Evolutionary conservation across 1,284 basidiomycete species (phyloP), one percentile per base, ranked within the genome.

Genomic region (Rugosomyces carneus): DNA sequence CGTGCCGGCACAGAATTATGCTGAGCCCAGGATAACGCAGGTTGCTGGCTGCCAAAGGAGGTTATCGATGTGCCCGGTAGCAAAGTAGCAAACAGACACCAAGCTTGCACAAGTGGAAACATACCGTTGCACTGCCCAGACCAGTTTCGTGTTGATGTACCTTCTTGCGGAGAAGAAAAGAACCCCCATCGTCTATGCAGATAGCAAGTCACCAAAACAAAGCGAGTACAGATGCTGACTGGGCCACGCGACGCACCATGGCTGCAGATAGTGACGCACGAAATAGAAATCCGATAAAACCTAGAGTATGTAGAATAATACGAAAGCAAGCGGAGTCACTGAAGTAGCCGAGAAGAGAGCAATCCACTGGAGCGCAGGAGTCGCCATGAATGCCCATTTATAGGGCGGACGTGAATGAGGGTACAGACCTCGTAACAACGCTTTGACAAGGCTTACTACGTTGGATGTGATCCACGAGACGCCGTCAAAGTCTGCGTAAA

Each of bases 211-310:
- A 27, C 32, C 10, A 31, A 31, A 23, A 24, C n/a, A 21, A 9
- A 20, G 19, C 31, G 21, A 15, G 13, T 37, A 20, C 6, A 15
- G 7, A 27, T 19, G 27, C 11, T 15, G n/a, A 31, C 13, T 24
- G 5, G 11, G 13, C 21, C 8, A 27, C 20, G 27, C 6, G 10
- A 46, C 53, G 27, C 32, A 52, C 53, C 41, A 51, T 34, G 19
- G 52, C 37, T 16, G 46, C 50, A 40, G 52, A 57, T n/a, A 48
- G 40, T 9, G 37, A 29, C 7, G 29, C 35, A 18, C 50, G 55
- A 36, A 51, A 37, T 29, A 52, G 18, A 29, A 48, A 23, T 16
- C 45, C 37, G 1, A 51, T 16, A 19, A 54, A 37, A 35, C 15
- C 20, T 13, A 48, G 11, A 29, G 37, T 13, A 18, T 32, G 36